A percentile compares a stretch with the other conserved stretches of the same genome.
Conservation (phyloP, 2,329 filamentous ascomycete species). For the Penicillium fuscoglaucum region DNA sequence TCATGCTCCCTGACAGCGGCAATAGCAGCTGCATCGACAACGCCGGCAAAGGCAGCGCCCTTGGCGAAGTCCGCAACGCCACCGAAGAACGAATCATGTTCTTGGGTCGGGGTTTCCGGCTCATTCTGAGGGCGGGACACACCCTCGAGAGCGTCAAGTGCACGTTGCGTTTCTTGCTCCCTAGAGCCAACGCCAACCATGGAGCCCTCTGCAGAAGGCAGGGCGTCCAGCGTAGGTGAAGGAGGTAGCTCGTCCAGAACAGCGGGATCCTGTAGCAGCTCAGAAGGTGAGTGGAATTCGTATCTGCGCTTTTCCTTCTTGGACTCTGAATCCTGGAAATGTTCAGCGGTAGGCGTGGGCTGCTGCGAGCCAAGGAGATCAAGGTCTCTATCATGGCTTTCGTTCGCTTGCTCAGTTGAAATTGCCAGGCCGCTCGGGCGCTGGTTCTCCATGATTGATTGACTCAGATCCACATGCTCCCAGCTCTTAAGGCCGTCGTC, state of each 20-base stretch:
- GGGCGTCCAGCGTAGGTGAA: slow-evolving; percentile 22
- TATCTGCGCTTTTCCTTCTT: slow-evolving; percentile 46
- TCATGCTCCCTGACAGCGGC: slow-evolving; percentile 18
- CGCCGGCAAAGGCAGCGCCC: slow-evolving; percentile 20
- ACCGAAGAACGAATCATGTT: slow-evolving; percentile 3
- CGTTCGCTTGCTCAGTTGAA: slow-evolving; percentile 37
- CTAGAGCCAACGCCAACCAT: slow-evolving; percentile 26
- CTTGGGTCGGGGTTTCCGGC: slow-evolving; percentile 13
- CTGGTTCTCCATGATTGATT: slow-evolving; percentile 26
- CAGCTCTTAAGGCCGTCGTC: slow-evolving; percentile 31
- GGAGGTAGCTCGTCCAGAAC: slow-evolving; percentile 26
- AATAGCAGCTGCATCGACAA: slow-evolving; percentile 29
- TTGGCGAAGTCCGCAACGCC: slow-evolving; percentile 1
- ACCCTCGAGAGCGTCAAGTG: slow-evolving; percentile 20
- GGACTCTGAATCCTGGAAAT: slow-evolving; percentile 39
- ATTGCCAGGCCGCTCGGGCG: slow-evolving; percentile 30
- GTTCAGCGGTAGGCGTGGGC: slow-evolving; percentile 66
- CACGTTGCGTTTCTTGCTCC: slow-evolving; percentile 16
- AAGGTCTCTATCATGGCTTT: slow-evolving; percentile 32
- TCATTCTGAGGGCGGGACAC: slow-evolving; percentile 16
- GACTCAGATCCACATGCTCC: slow-evolving; percentile 33
- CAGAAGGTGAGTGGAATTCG: slow-evolving; percentile 50
- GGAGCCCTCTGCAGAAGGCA: slow-evolving; percentile 37
- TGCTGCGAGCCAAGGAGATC: slow-evolving; percentile 64
- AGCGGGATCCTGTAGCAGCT: slow-evolving; percentile 44